Conservation (phyloP, 2,329 filamentous ascomycete genomes). For the Curvularia verruculosa region DNA sequence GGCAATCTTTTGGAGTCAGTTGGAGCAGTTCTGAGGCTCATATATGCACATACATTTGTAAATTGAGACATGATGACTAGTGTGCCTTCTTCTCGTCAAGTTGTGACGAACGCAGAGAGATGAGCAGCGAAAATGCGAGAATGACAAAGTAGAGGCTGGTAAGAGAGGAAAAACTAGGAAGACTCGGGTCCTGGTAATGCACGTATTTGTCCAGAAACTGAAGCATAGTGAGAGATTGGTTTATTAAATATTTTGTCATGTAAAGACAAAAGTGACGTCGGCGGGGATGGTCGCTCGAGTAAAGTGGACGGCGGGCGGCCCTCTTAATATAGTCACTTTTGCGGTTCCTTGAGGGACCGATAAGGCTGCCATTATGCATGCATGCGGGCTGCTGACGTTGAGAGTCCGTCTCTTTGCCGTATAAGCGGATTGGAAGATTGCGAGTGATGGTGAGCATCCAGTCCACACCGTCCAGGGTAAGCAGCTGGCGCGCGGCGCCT, state of each 20-base stretch:
- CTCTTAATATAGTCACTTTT: constrained; percentile 4
- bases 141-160: constrained; percentile 39
- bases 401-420: background rate
- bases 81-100: constrained; percentile 15
- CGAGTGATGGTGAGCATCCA: background rate
- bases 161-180: constrained; percentile 40
- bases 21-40: background rate
- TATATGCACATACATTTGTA: constrained; percentile 27
- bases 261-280: constrained; percentile 23
- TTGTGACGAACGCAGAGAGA: constrained; percentile 32
- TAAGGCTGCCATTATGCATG: constrained; percentile 7
- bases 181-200: constrained; percentile 38
- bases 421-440: background rate
- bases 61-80: constrained; percentile 31
- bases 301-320: constrained; percentile 2
- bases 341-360: constrained; percentile 2
- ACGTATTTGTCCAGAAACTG: constrained; percentile 38
- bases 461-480: constrained; percentile 5
- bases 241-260: constrained; percentile 8
- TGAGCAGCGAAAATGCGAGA: constrained; percentile 31
- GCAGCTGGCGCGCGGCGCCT: background rate
- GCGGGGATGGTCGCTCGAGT: constrained; percentile 15
- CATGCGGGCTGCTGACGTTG: background rate
- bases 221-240: constrained; percentile 25
- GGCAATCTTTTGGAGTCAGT: constrained; percentile 53